Base-by-base conservation (phyloP, 2,329 filamentous ascomycete species). In the Berkeleyomyces basicola region DNA sequence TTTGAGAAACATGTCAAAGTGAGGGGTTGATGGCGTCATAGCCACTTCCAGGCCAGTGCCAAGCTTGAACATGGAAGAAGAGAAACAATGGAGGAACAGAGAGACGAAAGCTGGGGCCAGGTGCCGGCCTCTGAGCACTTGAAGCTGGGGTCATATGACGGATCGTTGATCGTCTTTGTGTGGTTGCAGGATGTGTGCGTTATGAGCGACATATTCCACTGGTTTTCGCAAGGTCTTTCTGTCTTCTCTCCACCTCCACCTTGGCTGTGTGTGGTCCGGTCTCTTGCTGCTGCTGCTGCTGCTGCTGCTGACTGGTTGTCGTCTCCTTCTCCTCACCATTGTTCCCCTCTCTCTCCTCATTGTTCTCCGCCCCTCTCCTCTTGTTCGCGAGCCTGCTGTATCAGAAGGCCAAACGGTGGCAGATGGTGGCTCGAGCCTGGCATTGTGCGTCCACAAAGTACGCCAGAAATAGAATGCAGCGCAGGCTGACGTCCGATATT, bases 1-100 rank as follows among this genome's bases (percentile, higher is more conserved):
- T 36, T 55, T 39, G 51, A 55, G 51, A 55, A 55, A 55, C 51
- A 55, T 55, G 51, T 55, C 51, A 55, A 55, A 55, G 51, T 55
- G 51, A 55, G 51, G 51, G 47, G 51, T 23, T 37, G 14, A 55
- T 55, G 51, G 51, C 51, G 51, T 55, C 51, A 55, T 55, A 55
- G 36, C 51, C 51, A 55, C 31, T 36, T 9, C 51, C 33, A 55
- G 51, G 31, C 51, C 51, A 55, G 51, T 55, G 51, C 51, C 51
- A 55, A 37, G 33, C 51, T 55, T n/a, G 36, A 36, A 39, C 39
- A 55, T 36, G 16, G 51, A 14, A 55, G 49, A n/a, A 55, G 36
- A 55, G 39, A 14, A 55, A 23, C n/a, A 23, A 23, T n/a, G 31
- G 31, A 47, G 4, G 23, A 47, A 47, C n/a, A 16, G 11, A 23